phyloP scores from a whole-genome alignment of 257 asterid genomes.

The Gentiana dahurica region DNA sequence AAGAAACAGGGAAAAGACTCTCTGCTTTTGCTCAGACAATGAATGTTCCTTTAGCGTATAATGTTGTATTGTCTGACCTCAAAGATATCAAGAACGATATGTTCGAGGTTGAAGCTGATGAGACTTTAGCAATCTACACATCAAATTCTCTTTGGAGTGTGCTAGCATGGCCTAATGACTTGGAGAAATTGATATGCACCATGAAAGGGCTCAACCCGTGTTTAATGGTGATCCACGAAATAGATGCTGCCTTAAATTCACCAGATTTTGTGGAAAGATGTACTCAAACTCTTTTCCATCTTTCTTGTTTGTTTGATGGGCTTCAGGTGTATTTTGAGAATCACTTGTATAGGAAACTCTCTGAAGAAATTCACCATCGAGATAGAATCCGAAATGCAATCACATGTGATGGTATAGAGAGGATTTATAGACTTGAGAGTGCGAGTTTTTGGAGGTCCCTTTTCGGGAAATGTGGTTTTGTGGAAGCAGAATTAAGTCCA shows the following conservation, averaged over 20 bases:
- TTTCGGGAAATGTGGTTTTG: background rate
- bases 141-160: slow-evolving; percentile 17
- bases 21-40: too few species aligned
- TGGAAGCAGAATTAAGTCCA: background rate
- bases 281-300: slow-evolving; percentile 26
- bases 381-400: slow-evolving; percentile 10
- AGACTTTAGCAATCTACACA: slow-evolving; percentile 28
- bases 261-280: slow-evolving; percentile 34
- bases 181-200: slow-evolving; percentile 25
- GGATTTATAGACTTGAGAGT: background rate
- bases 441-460: background rate
- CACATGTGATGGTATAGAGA: too few species aligned
- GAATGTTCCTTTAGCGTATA: too few species aligned
- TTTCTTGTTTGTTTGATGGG: slow-evolving; percentile 28
- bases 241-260: slow-evolving; percentile 30
- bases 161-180: slow-evolving; percentile 22
- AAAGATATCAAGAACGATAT: too few species aligned
- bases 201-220: slow-evolving; percentile 21
- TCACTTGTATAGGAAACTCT: slow-evolving; percentile 12
- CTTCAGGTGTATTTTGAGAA: slow-evolving; percentile 2
- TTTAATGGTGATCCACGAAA: slow-evolving; percentile 33
- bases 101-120: slow-evolving; percentile 26
- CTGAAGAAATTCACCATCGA: slow-evolving; percentile 18
- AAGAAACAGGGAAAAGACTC: too few species aligned
- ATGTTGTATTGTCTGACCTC: too few species aligned